Base-by-base conservation (phyloP, 495 filamentous ascomycete genomes). In the Lineolata rhizophorae region DNA sequence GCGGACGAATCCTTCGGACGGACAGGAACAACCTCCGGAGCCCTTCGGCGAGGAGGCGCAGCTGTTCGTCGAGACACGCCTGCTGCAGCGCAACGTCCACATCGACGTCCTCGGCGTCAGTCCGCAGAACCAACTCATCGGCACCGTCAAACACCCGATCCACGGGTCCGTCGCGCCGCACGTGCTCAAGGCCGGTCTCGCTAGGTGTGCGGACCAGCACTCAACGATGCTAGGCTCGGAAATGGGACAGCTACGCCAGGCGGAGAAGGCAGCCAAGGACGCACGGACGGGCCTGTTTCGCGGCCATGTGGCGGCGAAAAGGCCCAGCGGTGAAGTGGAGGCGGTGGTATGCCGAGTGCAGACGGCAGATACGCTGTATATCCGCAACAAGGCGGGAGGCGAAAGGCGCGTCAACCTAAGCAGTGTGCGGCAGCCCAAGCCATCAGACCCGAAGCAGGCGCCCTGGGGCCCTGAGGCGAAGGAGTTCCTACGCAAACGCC, bases 401-500 rank as follows among this genome's bases (percentile, higher is more conserved):
- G 90, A 99, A 53, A 85, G 79, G 61, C 72, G 81, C 42, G 74
- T 93, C 48, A 90, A 72, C 47, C 56, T 99, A 32, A 92, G 82
- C 56, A 94, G 84, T 47, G 67, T 93, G 35, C 68, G 90, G 26
- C 85, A 87, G 27, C 90, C 90, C 11, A 83, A 93, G 43, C 71
- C 71, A 1, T 66, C 73, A 5, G 75, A 80, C 46, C 70, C 73
- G 6, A 75, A 74, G 41, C 75, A 95, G 51, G 64, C 77, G 11
- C 84, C 83, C 2, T 95, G 80, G 53, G 65, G 68, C 35, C 75
- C 85, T 8, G 85, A 94, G 42, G 85, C 90, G 11, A 95, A 95
- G 58, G 90, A 99, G 50, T 95, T 77, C 47, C 54, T 95, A 39
- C 69, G 90, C 21, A 94, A 93, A 62, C 78, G 70, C 46, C 53